Evolutionary conservation across 2,329 filamentous ascomycete species (phyloP).

Genomic region (Curvularia verruculosa): DNA sequence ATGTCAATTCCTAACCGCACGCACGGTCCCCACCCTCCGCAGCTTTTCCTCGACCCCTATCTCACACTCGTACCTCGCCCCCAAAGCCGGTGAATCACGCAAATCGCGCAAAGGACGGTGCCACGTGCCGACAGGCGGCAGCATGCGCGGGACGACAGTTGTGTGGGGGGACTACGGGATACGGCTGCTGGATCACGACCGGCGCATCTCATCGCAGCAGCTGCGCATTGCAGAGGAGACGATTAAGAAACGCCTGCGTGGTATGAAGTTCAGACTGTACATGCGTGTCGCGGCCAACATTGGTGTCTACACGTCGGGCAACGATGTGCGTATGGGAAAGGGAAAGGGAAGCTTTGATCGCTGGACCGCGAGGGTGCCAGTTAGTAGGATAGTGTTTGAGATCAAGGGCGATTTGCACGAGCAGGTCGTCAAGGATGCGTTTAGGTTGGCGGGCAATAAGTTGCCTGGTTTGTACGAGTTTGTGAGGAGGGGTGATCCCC

Average conservation of each 20-base stretch:
- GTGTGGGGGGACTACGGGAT: constrained; percentile 96
- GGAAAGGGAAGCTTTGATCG: constrained; percentile 97
- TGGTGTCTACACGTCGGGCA: constrained; percentile 93
- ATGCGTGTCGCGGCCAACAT: constrained; percentile 91
- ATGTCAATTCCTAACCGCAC: constrained; percentile 46
- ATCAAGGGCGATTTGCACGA: constrained; percentile 92
- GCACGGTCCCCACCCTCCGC: constrained; percentile 48
- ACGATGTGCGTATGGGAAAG: constrained; percentile 98
- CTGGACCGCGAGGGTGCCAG: constrained; percentile 88
- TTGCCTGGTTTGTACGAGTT: constrained; percentile 92
- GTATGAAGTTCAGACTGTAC: constrained; percentile 90
- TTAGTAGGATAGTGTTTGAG: constrained; percentile 92
- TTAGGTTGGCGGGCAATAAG: constrained; percentile 92
- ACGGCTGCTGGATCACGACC: constrained; percentile 91
- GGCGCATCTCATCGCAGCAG: constrained; percentile 83
- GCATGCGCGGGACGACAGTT: constrained; percentile 89
- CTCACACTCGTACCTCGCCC: constrained; percentile 77
- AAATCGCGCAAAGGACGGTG: constrained; percentile 89
- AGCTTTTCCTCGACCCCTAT: constrained; percentile 74
- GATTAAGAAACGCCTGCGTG: constrained; percentile 85
- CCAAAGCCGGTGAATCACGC: constrained; percentile 77
- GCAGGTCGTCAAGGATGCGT: constrained; percentile 90
- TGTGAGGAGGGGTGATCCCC: constrained; percentile 87
- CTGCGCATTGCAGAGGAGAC: constrained; percentile 92
- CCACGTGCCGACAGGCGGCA: constrained; percentile 88